A percentile compares a stretch with the other conserved stretches of the same genome.
These are phyloP conservation scores for Lachnum nothofagi DNA, from an alignment of 2,329 filamentous ascomycete species.

Conservation along the genomic window DNA sequence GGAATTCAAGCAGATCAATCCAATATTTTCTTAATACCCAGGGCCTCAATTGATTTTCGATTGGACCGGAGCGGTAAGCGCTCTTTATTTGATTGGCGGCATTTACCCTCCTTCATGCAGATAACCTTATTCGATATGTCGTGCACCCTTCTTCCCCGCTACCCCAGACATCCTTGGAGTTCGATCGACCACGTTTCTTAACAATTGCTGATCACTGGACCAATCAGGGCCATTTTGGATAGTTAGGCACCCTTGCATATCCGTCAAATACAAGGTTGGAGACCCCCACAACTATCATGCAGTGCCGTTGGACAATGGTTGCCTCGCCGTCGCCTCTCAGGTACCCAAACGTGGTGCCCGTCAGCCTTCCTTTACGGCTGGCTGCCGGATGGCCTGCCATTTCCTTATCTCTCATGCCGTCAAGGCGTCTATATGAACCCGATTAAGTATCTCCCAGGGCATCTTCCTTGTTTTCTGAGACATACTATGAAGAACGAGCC, in stretches of 20 bases:
- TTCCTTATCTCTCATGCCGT: slow-evolving; percentile 3
- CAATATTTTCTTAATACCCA: neutral
- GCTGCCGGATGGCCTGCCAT: neutral
- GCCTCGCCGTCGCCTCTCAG: slow-evolving; percentile 4
- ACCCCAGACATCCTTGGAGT: slow-evolving; percentile 3
- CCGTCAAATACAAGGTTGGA: slow-evolving; percentile 1
- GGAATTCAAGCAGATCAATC: neutral
- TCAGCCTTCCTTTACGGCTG: neutral
- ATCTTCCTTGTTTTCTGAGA: slow-evolving; percentile 7
- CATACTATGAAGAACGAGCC: neutral
- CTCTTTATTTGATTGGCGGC: neutral
- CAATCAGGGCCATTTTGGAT: slow-evolving; percentile 1
- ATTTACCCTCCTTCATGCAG: neutral
- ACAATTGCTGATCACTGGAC: neutral
- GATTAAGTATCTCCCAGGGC: slow-evolving; percentile 11
- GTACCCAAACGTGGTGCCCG: slow-evolving; percentile 9
- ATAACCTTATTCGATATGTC: neutral
- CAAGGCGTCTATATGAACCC: slow-evolving; percentile 9
- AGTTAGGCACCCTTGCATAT: slow-evolving; percentile 4
- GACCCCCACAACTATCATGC: slow-evolving; percentile 2
- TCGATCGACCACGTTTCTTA: slow-evolving; percentile 7
- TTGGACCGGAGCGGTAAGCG: neutral
- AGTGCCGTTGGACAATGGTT: slow-evolving; percentile 6
- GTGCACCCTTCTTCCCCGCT: neutral
- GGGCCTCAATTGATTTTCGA: neutral